Base-by-base conservation (phyloP, 345 rosid genomes). In the Lumnitzera racemosa region DNA sequence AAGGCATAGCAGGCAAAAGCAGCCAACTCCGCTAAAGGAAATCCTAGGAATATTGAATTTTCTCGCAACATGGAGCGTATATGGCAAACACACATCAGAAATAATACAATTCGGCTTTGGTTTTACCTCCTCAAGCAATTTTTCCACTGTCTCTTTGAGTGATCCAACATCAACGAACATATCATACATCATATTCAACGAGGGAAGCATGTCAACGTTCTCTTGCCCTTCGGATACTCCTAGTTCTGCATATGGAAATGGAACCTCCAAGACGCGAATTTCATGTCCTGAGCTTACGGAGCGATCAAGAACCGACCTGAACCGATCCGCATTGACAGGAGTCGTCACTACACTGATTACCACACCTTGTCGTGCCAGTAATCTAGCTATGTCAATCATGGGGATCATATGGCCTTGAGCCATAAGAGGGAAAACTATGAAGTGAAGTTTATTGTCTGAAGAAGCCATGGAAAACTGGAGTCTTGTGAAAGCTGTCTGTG, bases 31-130 rank as follows among this genome's bases (percentile, higher is more conserved):
- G 53, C 55, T 65, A 80, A 82, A 82, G 3, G 74, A 8, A 68
- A 82, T 61, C 56, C 81, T 76, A 0, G 84, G 87, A 51, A 82
- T 61, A 62, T 64, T 58, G 51, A 77, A 74, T 54, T 72, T 73
- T 8, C 16, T 56, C 48, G 87, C 83, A 27, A 70, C 64, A 41
- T 66, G 36, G 41, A 53, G 31, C 5, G 84, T 79, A 57, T 67
- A 79, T 2, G 63, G 53, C 51, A 74, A 63, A 60, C 71, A 57
- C 53, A 70, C 65, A 46, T 76, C 87, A 23, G 81, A 72, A 1
- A 82, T 72, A 59, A 82, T 72, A 69, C 87, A 76, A 65, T 75
- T 72, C 0, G 80, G 82, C 20, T 47, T 54, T 3, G 80, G 78
- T 11, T 24, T 55, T 55, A 81, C 49, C 62, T 67, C 62, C 43